Evolutionary conservation across 2,329 filamentous ascomycete genomes (phyloP).

Genomic region (Xylaria multiplex): DNA sequence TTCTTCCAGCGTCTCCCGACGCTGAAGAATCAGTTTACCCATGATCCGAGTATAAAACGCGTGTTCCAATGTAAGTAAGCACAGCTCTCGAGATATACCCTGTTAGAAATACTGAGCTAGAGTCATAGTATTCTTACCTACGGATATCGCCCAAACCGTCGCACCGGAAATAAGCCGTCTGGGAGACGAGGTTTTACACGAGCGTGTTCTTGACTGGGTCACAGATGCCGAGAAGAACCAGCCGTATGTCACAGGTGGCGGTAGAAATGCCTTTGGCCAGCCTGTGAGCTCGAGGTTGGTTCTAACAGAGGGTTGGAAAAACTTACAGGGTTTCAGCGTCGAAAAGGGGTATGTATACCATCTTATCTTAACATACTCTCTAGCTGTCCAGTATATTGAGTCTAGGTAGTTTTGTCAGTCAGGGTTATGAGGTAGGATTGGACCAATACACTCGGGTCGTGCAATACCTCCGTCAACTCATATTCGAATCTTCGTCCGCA

Average conservation of each 20-base stretch:
- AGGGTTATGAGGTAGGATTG: conserved; percentile 66
- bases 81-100: neutral
- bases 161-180: conserved; percentile 59
- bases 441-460: conserved; percentile 64
- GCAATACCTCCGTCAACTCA: conserved; percentile 61
- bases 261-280: conserved; percentile 70
- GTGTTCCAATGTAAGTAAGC: conserved; percentile 37
- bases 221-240: conserved; percentile 73
- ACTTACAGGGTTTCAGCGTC: conserved; percentile 68
- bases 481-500: conserved; percentile 43
- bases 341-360: conserved; percentile 56
- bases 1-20: conserved; percentile 40
- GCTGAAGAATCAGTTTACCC: conserved; percentile 40
- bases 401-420: conserved; percentile 58
- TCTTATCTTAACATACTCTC: neutral
- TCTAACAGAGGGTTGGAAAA: conserved; percentile 73
- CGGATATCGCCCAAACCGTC: conserved; percentile 52
- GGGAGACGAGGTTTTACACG: conserved; percentile 63
- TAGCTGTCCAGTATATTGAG: conserved; percentile 2
- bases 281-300: conserved; percentile 66
- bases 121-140: conserved; percentile 60
- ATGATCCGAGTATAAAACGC: conserved; percentile 39
- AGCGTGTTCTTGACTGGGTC: conserved; percentile 65
- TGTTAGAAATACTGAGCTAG: conserved; percentile 4
- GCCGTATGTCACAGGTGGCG: conserved; percentile 66